phyloP scores from a whole-genome alignment of 441 rosid species.

The Adansonia gregorii region DNA sequence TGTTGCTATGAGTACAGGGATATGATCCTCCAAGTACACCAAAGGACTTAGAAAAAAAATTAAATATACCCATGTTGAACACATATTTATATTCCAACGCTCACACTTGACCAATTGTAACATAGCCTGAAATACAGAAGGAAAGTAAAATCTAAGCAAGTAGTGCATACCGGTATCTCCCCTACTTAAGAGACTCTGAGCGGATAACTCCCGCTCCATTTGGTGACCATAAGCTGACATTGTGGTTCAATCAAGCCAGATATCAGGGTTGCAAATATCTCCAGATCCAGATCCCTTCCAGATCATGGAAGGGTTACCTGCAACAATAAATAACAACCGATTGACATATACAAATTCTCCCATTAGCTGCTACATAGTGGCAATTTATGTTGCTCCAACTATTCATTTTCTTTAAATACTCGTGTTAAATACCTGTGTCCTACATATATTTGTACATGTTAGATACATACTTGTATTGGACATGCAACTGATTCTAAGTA shows the following conservation, averaged over 20 bases:
- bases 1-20: no score
- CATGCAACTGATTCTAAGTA: no score
- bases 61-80: no score
- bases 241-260: conserved; percentile 30
- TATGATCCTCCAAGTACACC: no score
- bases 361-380: neutral
- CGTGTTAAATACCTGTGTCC: no score
- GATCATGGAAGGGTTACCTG: conserved; percentile 35
- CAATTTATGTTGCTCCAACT: no score
- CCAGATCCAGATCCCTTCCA: conserved; percentile 31
- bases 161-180: conserved; percentile 62
- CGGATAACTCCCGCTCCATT: conserved; percentile 76
- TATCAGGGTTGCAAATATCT: conserved; percentile 20
- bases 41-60: no score
- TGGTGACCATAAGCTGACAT: conserved; percentile 79
- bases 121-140: neutral
- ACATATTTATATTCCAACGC: no score
- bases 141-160: conserved; percentile 7
- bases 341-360: neutral
- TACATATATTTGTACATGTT: no score
- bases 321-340: conserved; percentile 19
- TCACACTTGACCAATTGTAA: no score
- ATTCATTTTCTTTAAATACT: no score
- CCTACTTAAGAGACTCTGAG: conserved; percentile 60
- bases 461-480: no score